Evolutionary conservation across 192 early-diverging fungal genomes (phyloP), one percentile per base, ranked within the genome.

Genomic region (Martensiomyces pterosporus): DNA sequence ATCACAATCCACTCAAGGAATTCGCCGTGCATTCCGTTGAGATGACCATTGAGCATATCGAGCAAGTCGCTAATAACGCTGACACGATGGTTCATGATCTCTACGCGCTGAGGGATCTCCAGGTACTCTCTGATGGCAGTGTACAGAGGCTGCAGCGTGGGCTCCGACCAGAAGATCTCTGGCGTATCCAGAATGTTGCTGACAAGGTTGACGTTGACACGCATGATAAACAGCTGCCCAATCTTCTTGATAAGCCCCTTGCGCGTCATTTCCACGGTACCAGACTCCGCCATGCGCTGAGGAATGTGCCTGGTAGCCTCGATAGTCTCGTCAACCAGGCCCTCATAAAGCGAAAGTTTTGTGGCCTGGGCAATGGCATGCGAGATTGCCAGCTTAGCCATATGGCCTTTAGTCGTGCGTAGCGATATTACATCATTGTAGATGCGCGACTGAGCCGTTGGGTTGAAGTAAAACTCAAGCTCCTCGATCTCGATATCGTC

Each of bases 1-100:
- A 97, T 97, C 2, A 97, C 89, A 47, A 97, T 97, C 87, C 91
- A 91, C 53, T 94, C 93, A 16, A 94, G 77, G 46, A 91, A 86
- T 57, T 94, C 93, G 43, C 85, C 87, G 54, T 97, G 91, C 26
- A 85, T 86, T 26, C 86, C 86, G 24, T 87, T 94, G 49, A 93
- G 75, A 57, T 98, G 92, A 24, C 94, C 92, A 51, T 91, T 92
- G 35, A 98, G 72, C 92, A 98, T 94, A 26, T 94, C 93, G 55
- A 98, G 68, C 41, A 98, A 66, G 60, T 95, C 88, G 57, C 83
- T 85, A 47, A 98, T 94, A 3, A 98, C 93, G 14, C 78, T 79
- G 26, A 93, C 92, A 9, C 95, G 78, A 51, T 93, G 92, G 67
- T 98, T 98, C 55, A 98, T 73, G 14, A 96, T 64, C 52, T 93